Evolutionary conservation across 257 asterid species (phyloP).

Genomic region (Fraxinus americana): DNA sequence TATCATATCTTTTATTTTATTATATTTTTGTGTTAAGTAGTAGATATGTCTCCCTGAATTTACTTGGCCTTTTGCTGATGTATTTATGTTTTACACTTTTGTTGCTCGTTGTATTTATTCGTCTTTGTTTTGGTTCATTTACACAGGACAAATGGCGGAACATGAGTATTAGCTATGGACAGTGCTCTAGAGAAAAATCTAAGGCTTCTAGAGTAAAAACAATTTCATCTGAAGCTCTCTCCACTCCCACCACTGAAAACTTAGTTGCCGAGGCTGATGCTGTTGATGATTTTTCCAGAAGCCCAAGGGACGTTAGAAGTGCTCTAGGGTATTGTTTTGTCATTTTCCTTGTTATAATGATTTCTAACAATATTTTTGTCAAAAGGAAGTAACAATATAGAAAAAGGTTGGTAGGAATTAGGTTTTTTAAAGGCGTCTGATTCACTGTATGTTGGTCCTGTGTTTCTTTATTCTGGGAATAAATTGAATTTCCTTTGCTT

Average conservation of each 20-base stretch:
- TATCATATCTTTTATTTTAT: background rate
- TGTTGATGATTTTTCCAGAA: conserved; percentile 28
- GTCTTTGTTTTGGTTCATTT: conserved; percentile 27
- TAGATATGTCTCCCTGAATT: background rate
- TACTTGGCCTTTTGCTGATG: conserved; percentile 6
- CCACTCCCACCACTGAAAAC: conserved; percentile 22
- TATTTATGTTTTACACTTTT: conserved; percentile 6
- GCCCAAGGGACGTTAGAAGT: conserved; percentile 28
- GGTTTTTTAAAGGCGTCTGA: background rate
- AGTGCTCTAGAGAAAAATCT: conserved; percentile 36
- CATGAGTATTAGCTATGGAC: conserved; percentile 37
- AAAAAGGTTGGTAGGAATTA: background rate
- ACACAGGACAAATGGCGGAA: conserved; percentile 73
- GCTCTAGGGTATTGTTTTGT: conserved; percentile 27
- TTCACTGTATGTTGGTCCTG: background rate
- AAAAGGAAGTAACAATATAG: background rate
- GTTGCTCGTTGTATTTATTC: background rate
- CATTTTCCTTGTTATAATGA: conserved; percentile 22
- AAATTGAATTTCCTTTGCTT: background rate
- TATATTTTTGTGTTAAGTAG: background rate
- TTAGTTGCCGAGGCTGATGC: conserved; percentile 25
- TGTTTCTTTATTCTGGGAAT: background rate
- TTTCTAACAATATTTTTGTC: background rate
- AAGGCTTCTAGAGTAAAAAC: conserved; percentile 29
- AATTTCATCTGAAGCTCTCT: conserved; percentile 16